These are phyloP conservation scores for Boletales sp. DNA, from an alignment of 768 basidiomycete genomes.

Conservation along the genomic window DNA sequence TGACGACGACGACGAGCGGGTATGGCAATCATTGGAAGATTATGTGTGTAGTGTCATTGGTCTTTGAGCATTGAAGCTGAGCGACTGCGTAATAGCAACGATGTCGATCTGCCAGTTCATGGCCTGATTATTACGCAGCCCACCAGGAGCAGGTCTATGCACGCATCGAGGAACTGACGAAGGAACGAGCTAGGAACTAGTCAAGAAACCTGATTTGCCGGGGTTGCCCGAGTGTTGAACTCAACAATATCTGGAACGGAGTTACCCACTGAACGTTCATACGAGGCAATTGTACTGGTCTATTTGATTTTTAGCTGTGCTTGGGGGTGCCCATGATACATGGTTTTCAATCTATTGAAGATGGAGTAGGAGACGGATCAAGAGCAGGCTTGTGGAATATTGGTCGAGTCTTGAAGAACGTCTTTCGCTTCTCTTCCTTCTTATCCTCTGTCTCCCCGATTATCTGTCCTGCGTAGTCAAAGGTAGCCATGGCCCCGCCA, in stretches of 20 bases:
- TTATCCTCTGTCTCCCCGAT: slow-evolving; percentile 42
- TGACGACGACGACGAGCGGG: slow-evolving; percentile 41
- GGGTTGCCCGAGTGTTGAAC: slow-evolving; percentile 1
- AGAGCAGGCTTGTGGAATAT: slow-evolving; percentile 31
- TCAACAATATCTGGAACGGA: background rate
- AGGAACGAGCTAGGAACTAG: slow-evolving; percentile 12
- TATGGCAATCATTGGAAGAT: slow-evolving; percentile 49
- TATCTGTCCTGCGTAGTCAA: slow-evolving; percentile 73
- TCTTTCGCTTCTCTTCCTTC: slow-evolving; percentile 67
- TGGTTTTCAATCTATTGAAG: slow-evolving; percentile 17
- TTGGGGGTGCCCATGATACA: slow-evolving; percentile 7
- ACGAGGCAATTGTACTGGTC: slow-evolving; percentile 4
- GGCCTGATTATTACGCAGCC: slow-evolving; percentile 51
- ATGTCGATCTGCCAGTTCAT: slow-evolving; percentile 41
- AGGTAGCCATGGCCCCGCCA: slow-evolving; percentile 76
- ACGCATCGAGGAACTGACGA: slow-evolving; percentile 36
- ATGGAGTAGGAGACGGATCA: slow-evolving; percentile 10
- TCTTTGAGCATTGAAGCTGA: background rate
- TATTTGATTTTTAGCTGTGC: slow-evolving; percentile 10
- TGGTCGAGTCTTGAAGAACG: slow-evolving; percentile 77
- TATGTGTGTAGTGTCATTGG: slow-evolving; percentile 35
- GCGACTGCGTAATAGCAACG: slow-evolving; percentile 28
- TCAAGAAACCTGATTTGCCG: background rate
- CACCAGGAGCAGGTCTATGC: slow-evolving; percentile 40
- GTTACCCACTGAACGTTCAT: background rate